phyloP scores from a whole-genome alignment of 345 rosid species.

The Draba incana region DNA sequence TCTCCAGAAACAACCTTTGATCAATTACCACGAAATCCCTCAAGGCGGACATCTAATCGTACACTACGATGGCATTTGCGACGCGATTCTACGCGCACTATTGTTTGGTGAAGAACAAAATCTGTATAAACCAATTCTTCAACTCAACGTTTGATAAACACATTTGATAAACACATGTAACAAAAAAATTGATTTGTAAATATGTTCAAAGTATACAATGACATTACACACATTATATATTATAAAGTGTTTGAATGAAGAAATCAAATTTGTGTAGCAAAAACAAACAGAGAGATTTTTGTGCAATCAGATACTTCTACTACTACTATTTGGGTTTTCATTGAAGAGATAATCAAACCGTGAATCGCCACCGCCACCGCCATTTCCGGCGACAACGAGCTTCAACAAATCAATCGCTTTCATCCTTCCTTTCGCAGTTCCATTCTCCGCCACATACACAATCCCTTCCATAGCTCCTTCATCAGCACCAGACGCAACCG shows the following conservation, averaged over 20 bases:
- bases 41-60: constrained; percentile 87
- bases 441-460: constrained; percentile 57
- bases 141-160: constrained; percentile 1
- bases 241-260: constrained; percentile 24
- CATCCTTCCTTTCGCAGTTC: constrained; percentile 64
- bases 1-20: constrained; percentile 65
- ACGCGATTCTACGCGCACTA: constrained; percentile 59
- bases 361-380: constrained; percentile 33
- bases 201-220: constrained; percentile 35
- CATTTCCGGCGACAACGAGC: constrained; percentile 43
- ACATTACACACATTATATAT: background rate
- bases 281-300: background rate
- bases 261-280: constrained; percentile 1
- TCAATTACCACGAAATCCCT: constrained; percentile 77
- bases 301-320: constrained; percentile 24
- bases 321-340: constrained; percentile 28
- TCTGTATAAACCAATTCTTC: constrained; percentile 29
- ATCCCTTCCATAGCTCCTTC: constrained; percentile 63
- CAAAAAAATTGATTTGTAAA: constrained; percentile 6
- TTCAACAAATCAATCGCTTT: constrained; percentile 64
- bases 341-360: constrained; percentile 41
- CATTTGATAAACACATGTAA: constrained; percentile 5
- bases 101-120: constrained; percentile 61
- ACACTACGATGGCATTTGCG: constrained; percentile 69
- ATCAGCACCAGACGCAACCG: constrained; percentile 41